Evolutionary conservation across 1,139 yeast genomes (phyloP).

Genomic region (Hyphopichia khmerensis): DNA sequence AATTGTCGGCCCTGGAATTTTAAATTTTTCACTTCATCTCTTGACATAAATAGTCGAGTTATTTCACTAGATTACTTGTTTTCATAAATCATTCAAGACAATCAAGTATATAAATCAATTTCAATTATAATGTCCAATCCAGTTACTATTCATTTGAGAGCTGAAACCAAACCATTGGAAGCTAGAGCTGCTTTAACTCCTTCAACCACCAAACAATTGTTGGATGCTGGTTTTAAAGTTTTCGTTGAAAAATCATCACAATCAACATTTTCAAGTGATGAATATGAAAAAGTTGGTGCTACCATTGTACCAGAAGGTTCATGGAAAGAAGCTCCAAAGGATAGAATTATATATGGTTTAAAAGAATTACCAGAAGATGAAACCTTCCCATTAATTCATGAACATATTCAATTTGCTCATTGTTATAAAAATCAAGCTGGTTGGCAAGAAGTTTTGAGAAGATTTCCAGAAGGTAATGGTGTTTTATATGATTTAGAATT

Average conservation of each 20-base stretch:
- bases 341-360: slow-evolving; percentile 86
- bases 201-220: slow-evolving; percentile 74
- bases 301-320: slow-evolving; percentile 88
- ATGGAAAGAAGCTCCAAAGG: slow-evolving; percentile 88
- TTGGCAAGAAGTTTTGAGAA: slow-evolving; percentile 84
- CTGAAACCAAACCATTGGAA: slow-evolving; percentile 95
- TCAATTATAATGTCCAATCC: slow-evolving; percentile 17
- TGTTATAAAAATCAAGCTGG: slow-evolving; percentile 98
- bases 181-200: slow-evolving; percentile 98
- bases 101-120: no score
- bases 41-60: not conserved
- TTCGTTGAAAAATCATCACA: slow-evolving; percentile 85
- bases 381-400: slow-evolving; percentile 87
- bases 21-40: not conserved
- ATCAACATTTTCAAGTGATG: slow-evolving; percentile 73
- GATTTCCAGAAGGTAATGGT: slow-evolving; percentile 93
- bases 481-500: slow-evolving; percentile 90
- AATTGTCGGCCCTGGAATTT: not conserved
- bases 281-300: slow-evolving; percentile 81
- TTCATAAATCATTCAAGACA: no score
- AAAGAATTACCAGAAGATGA: slow-evolving; percentile 93
- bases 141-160: slow-evolving; percentile 78
- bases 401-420: slow-evolving; percentile 97
- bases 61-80: no score
- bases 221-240: slow-evolving; percentile 86